These are phyloP conservation scores for Cyathus striatus DNA, from an alignment of 768 basidiomycete genomes.

Conservation along the genomic window DNA sequence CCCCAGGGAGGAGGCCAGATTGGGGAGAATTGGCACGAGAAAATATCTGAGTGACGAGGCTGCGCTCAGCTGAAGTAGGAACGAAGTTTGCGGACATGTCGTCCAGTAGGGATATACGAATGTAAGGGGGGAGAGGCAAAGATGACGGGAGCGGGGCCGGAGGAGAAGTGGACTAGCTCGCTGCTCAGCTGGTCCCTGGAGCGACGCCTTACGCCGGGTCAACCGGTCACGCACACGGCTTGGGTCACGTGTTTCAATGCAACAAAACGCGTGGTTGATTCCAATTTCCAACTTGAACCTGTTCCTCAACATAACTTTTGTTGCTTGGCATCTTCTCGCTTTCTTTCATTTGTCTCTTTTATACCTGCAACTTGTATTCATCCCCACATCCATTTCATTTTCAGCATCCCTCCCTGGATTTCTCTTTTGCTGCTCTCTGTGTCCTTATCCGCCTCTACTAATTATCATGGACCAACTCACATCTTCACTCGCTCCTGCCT, in stretches of 20 bases:
- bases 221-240: no score
- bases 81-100: slow-evolving; percentile 41
- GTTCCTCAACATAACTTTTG: no score
- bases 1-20: slow-evolving; percentile 82
- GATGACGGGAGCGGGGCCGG: slow-evolving; percentile 8
- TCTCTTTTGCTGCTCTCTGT: no score
- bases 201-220: no score
- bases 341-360: no score
- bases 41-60: slow-evolving; percentile 73
- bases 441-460: no score
- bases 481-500: slow-evolving; percentile 49
- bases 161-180: slow-evolving; percentile 1
- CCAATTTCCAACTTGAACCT: neutral
- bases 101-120: slow-evolving; percentile 15
- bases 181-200: no score
- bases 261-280: neutral
- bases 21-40: slow-evolving; percentile 69
- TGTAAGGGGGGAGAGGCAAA: slow-evolving; percentile 1
- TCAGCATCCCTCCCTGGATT: neutral
- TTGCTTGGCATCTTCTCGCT: no score
- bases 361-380: no score
- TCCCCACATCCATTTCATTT: neutral
- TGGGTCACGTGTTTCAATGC: no score
- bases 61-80: slow-evolving; percentile 43
- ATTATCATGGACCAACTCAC: slow-evolving; percentile 74